A percentile compares a stretch with the other conserved stretches of the same genome.
Conservation (phyloP, 345 rosid species). For the Camelina hispida region DNA sequence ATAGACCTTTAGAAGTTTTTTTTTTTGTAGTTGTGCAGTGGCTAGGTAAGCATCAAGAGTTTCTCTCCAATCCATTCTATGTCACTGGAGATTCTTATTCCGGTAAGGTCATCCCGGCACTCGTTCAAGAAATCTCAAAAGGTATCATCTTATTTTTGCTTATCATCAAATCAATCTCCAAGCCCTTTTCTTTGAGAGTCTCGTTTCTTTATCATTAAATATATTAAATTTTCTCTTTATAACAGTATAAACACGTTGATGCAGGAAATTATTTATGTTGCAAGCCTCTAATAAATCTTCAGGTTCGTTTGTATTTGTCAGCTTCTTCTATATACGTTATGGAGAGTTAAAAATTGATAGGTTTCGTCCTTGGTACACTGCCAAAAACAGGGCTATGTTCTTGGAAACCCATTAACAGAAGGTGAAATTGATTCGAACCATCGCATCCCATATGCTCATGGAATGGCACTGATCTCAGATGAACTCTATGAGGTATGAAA, state of each 20-base stretch:
- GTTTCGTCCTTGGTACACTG: slow-evolving; percentile 4
- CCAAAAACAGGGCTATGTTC: slow-evolving; percentile 62
- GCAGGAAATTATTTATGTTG: slow-evolving; percentile 60
- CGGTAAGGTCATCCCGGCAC: slow-evolving; percentile 58
- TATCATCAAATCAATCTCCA: background rate
- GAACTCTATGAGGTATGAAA: slow-evolving; percentile 56
- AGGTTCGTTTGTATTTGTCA: slow-evolving; percentile 48
- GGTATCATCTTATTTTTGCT: slow-evolving; percentile 13
- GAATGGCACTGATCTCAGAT: slow-evolving; percentile 62
- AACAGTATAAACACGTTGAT: background rate
- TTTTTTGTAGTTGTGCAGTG: slow-evolving; percentile 50
- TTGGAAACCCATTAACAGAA: slow-evolving; percentile 61
- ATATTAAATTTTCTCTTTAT: background rate
- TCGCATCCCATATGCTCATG: slow-evolving; percentile 53
- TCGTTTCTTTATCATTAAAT: background rate
- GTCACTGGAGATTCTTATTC: slow-evolving; percentile 72
- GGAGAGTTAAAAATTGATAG: background rate
- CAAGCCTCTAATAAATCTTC: slow-evolving; percentile 53
- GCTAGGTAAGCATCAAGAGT: slow-evolving; percentile 62
- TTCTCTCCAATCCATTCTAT: slow-evolving; percentile 58
- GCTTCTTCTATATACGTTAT: slow-evolving; percentile 1
- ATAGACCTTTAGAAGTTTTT: background rate
- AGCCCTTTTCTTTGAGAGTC: background rate
- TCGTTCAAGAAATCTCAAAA: slow-evolving; percentile 52
- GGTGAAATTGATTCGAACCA: slow-evolving; percentile 43